Evolutionary conservation across 2,329 filamentous ascomycete genomes (phyloP).

Genomic region (Aspergillus quadrilineatus): DNA sequence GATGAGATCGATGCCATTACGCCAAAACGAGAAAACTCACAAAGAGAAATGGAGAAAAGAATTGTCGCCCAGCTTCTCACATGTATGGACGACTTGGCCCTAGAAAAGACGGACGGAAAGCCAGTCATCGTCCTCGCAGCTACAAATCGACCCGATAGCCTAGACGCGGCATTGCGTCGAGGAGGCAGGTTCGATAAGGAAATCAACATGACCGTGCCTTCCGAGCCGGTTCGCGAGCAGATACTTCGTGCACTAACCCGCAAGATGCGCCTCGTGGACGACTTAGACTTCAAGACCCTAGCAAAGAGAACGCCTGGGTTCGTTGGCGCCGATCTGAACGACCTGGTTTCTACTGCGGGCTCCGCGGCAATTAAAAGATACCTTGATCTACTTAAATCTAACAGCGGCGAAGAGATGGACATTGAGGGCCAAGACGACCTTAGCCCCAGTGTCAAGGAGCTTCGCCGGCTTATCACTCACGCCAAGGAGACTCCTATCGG

Average conservation of each 20-base stretch:
- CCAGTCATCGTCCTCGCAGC: constrained; percentile 88
- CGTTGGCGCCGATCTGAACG: constrained; percentile 83
- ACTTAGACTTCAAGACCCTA: constrained; percentile 71
- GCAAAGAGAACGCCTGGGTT: constrained; percentile 88
- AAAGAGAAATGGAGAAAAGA: constrained; percentile 85
- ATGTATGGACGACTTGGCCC: constrained; percentile 79
- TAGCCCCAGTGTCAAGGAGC: constrained; percentile 44
- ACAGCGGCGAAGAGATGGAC: constrained; percentile 53
- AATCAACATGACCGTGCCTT: constrained; percentile 84
- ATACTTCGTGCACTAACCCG: constrained; percentile 74
- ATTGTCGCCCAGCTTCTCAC: constrained; percentile 80
- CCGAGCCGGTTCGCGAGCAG: constrained; percentile 70
- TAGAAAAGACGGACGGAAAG: constrained; percentile 69
- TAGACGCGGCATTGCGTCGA: constrained; percentile 74
- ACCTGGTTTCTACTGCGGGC: constrained; percentile 65
- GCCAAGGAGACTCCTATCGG: constrained; percentile 53
- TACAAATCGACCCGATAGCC: constrained; percentile 80
- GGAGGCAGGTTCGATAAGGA: constrained; percentile 78
- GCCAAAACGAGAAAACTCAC: constrained; percentile 76
- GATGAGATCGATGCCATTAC: constrained; percentile 91
- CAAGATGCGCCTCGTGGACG: constrained; percentile 61
- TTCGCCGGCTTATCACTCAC: constrained; percentile 55
- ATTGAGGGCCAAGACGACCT: constrained; percentile 46
- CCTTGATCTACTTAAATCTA: constrained; percentile 52
- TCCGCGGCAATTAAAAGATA: constrained; percentile 64